A percentile compares a stretch with the other conserved stretches of the same genome.
These are phyloP conservation scores for Platismatia glauca DNA, from an alignment of 495 filamentous ascomycete genomes.

Conservation along the genomic window DNA sequence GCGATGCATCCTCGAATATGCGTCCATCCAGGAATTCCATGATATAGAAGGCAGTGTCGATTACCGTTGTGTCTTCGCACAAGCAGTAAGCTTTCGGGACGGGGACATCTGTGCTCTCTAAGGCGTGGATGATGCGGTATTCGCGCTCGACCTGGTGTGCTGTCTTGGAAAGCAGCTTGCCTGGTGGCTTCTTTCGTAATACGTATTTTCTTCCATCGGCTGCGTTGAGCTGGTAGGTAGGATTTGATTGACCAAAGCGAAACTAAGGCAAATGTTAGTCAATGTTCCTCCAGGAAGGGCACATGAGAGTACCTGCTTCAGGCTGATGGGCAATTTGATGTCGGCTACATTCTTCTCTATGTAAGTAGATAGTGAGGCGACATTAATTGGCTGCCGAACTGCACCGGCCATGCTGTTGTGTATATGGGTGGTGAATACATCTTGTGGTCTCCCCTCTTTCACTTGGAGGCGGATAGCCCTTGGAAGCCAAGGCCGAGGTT, in stretches of 20 bases:
- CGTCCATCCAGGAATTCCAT: conserved; percentile 91
- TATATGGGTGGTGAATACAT: conserved; percentile 9
- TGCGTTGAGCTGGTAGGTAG: conserved; percentile 81
- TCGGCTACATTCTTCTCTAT: conserved; percentile 63
- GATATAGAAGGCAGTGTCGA: conserved; percentile 92
- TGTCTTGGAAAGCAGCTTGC: conserved; percentile 80
- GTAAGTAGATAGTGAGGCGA: conserved; percentile 67
- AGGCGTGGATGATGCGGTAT: conserved; percentile 78
- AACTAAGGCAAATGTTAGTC: conserved; percentile 47
- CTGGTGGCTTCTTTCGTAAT: conserved; percentile 91
- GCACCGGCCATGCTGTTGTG: conserved; percentile 64
- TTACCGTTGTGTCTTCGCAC: conserved; percentile 67
- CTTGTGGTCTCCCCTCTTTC: not conserved
- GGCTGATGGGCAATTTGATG: conserved; percentile 69
- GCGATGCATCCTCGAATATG: conserved; percentile 79
- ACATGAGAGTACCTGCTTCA: conserved; percentile 65
- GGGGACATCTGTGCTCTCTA: conserved; percentile 71
- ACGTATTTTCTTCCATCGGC: conserved; percentile 62
- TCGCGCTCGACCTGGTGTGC: conserved; percentile 96
- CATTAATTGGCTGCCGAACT: conserved; percentile 81
- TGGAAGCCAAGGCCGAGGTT: not conserved
- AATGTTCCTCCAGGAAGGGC: not conserved
- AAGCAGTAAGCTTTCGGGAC: conserved; percentile 78
- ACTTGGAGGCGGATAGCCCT: not conserved
- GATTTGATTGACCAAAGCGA: conserved; percentile 94